Base-by-base conservation (phyloP, 2,329 filamentous ascomycete species). In the Grosmannia clavigera region DNA sequence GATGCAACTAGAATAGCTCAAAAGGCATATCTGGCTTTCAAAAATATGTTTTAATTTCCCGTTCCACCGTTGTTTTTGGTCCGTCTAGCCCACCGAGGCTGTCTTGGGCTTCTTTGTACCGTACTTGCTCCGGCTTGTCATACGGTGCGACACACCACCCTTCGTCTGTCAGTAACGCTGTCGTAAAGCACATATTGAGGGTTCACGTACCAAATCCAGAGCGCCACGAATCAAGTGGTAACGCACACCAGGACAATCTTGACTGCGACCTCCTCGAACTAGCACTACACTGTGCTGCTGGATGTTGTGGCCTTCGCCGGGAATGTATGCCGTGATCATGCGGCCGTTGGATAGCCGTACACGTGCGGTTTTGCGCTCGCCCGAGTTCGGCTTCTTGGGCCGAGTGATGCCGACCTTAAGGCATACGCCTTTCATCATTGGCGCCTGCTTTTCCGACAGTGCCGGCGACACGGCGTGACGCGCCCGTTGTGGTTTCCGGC, bases 321-420 rank as follows among this genome's bases (percentile, higher is more conserved):
- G 91, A 69, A 99, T 96, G 77, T 96, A 97, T 31, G 89, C 90
- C 61, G 90, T 96, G 64, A 99, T 80, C 61, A 95, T 82, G 70
- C 85, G 90, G 60, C 94, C 94, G 64, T 84, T 92, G 62, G 88
- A 94, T 71, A 99, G 78, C 66, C 92, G 81, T 25, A 99, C 87
- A 78, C 92, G 90, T 3, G 92, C 92, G 61, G 90, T 94, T 79
- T 99, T 99, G 64, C 94, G 81, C 80, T 97, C 91, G 60, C 92
- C 94, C 33, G 94, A 99, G 75, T 99, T 99, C 65, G 94, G 94
- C 76, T 99, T 99, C 85, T 99, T 99, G 60, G 94, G 94, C 70
- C 94, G 91, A 67, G 88, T 91, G 67, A 92, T 89, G 69, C 90
- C 91, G 62, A 97, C 94, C 72, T 95, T 92, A 65, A 99, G 77